Conservation (phyloP, 1,139 yeast genomes). For the Diutina catenulata region DNA sequence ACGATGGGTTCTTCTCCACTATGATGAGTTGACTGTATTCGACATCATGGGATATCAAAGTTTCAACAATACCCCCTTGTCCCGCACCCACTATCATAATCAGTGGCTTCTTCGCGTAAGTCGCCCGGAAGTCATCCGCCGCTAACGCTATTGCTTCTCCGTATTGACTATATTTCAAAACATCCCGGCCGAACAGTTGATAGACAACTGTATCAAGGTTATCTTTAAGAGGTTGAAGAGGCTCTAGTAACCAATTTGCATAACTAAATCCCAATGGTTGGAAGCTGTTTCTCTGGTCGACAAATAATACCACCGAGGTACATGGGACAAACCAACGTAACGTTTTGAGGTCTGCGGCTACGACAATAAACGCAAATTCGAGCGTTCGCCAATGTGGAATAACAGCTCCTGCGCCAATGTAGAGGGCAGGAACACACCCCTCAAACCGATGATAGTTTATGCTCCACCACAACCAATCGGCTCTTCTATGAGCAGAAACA, state of each 20-base stretch:
- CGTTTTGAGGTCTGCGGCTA: too few relatives aligned
- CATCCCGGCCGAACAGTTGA: constrained; percentile 58
- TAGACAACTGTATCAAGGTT: constrained; percentile 51
- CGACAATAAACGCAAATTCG: too few relatives aligned
- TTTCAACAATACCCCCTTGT: constrained; percentile 52
- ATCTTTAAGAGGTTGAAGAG: constrained; percentile 59
- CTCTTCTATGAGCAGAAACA: too few relatives aligned
- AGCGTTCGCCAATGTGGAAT: too few relatives aligned
- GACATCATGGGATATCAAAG: constrained; percentile 14
- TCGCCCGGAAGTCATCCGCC: constrained; percentile 17
- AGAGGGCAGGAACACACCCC: too few relatives aligned
- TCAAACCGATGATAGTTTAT: too few relatives aligned
- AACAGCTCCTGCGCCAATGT: too few relatives aligned
- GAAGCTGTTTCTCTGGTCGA: too few relatives aligned
- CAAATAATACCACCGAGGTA: too few relatives aligned
- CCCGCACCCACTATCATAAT: constrained; percentile 75
- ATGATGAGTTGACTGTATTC: constrained; percentile 16
- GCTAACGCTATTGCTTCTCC: constrained; percentile 56
- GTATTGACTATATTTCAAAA: constrained; percentile 54
- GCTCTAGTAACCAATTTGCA: constrained; percentile 19
- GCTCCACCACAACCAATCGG: too few relatives aligned
- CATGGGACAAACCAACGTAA: too few relatives aligned
- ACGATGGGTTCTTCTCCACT: constrained; percentile 63
- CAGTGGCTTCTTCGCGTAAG: constrained; percentile 6
- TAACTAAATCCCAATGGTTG: too few relatives aligned